Conservation (phyloP, 78 protist species). For the Dictyostelium capitatum region DNA sequence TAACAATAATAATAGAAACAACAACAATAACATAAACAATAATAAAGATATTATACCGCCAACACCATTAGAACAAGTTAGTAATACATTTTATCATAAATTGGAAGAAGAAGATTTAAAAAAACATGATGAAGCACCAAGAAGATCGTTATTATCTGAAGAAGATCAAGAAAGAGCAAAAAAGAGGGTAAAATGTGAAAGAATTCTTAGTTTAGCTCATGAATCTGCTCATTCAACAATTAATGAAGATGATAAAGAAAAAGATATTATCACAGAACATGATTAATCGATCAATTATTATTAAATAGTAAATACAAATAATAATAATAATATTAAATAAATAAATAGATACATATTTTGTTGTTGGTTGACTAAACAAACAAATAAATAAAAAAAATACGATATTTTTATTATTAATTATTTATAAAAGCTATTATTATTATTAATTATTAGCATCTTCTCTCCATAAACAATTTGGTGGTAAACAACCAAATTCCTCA, state of each 20-base stretch:
- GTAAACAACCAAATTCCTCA: slow-evolving; percentile 70
- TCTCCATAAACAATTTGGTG: slow-evolving; percentile 70
- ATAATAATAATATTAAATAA: neutral
- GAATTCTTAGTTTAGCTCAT: slow-evolving; percentile 39
- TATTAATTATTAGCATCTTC: neutral
- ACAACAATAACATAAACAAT: neutral
- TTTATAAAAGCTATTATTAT: too few species aligned
- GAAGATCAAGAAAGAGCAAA: slow-evolving; percentile 73
- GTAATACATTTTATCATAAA: slow-evolving; percentile 35
- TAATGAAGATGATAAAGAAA: slow-evolving; percentile 21
- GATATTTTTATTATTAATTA: neutral
- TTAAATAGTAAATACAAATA: neutral
- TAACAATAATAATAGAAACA: neutral
- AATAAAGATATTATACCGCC: slow-evolving; percentile 34
- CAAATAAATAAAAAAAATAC: neutral
- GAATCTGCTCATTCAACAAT: slow-evolving; percentile 8
- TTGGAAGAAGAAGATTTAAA: slow-evolving; percentile 24
- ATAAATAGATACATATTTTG: neutral
- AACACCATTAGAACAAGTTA: slow-evolving; percentile 63
- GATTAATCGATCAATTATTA: neutral
- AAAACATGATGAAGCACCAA: slow-evolving; percentile 36
- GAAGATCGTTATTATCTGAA: slow-evolving; percentile 52
- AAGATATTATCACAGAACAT: slow-evolving; percentile 4
- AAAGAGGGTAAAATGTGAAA: slow-evolving; percentile 64
- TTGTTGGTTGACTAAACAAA: neutral